Evolutionary conservation across 345 rosid genomes (phyloP).

Genomic region (Excoecaria cochinchinensis): DNA sequence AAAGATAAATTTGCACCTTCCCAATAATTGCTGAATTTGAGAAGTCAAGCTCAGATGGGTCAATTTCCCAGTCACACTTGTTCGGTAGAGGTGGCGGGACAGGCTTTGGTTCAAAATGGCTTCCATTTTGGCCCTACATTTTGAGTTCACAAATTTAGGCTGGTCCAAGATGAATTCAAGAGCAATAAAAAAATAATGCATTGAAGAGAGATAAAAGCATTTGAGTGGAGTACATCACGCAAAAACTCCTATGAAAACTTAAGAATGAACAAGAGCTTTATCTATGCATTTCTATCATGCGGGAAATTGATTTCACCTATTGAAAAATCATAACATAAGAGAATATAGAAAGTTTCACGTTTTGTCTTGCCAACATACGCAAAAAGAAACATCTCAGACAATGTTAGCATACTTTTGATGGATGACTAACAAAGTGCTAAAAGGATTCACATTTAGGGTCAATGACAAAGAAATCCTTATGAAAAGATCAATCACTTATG

Average conservation of each 20-base stretch:
- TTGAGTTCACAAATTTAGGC: conserved; percentile 18
- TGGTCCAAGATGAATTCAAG: neutral
- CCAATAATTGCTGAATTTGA: conserved; percentile 74
- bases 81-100: conserved; percentile 93
- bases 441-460: neutral
- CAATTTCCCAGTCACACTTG: conserved; percentile 99
- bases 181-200: conserved; percentile 1
- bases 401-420: neutral
- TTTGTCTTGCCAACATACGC: neutral
- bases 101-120: conserved; percentile 96
- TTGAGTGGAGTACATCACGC: neutral
- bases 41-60: conserved; percentile 92
- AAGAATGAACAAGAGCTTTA: neutral
- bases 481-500: neutral
- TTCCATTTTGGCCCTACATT: conserved; percentile 94
- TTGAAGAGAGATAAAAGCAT: conserved; percentile 3
- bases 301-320: neutral
- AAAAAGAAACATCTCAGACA: neutral
- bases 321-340: neutral
- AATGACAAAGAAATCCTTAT: neutral
- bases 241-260: neutral
- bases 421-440: neutral
- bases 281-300: neutral
- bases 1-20: conserved; percentile 53
- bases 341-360: neutral